These are phyloP conservation scores for Musa balbisiana DNA, from an alignment of 202 grass and related monocot species.

Conservation along the genomic window DNA sequence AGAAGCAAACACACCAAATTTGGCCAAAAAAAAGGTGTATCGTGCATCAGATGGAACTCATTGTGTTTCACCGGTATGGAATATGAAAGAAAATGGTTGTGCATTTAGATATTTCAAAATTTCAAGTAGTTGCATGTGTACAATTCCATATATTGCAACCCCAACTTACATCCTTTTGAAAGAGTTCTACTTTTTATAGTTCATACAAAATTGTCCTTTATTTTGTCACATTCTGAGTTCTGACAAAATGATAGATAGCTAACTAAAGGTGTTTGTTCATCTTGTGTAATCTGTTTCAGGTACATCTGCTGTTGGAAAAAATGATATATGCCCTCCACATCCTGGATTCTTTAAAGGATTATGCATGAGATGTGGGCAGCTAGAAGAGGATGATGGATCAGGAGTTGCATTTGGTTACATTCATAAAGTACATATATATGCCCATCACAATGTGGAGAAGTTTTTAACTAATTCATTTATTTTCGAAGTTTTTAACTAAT, in stretches of 20 bases:
- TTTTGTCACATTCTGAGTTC: background rate
- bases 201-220: background rate
- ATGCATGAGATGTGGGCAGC: slow-evolving; percentile 44
- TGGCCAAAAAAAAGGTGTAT: too few relatives aligned
- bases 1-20: too few relatives aligned
- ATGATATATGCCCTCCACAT: slow-evolving; percentile 47
- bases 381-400: slow-evolving; percentile 53
- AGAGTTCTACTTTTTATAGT: background rate
- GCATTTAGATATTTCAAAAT: too few relatives aligned
- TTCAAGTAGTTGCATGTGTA: too few relatives aligned
- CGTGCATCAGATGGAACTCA: too few relatives aligned
- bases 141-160: too few relatives aligned
- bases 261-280: slow-evolving; percentile 7
- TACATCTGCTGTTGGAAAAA: slow-evolving; percentile 31
- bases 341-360: slow-evolving; percentile 58
- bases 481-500: background rate
- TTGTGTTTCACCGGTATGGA: too few relatives aligned
- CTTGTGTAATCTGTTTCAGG: slow-evolving; percentile 30
- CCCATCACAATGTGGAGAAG: background rate
- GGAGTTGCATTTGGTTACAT: slow-evolving; percentile 66
- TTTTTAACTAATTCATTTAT: background rate
- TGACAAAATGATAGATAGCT: background rate
- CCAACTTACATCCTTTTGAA: too few relatives aligned
- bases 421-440: slow-evolving; percentile 34
- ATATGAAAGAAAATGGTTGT: too few relatives aligned